Evolutionary conservation across 805 yeast species (phyloP), one percentile per base, ranked within the genome.

Genomic region (Zygotorulaspora danielsina): DNA sequence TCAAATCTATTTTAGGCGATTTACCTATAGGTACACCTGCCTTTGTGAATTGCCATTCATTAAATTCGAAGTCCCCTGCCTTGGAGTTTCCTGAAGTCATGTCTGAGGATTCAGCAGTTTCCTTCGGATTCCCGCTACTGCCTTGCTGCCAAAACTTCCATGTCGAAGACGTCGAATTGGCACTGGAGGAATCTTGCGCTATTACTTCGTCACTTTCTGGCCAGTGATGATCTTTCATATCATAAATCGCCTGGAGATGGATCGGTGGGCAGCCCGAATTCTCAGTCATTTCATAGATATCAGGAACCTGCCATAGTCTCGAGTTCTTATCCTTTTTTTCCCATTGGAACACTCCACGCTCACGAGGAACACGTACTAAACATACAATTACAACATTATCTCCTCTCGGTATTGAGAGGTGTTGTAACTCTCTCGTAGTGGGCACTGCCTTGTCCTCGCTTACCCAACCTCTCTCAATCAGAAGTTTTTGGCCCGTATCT

Each of bases 381-480:
- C 94, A 87, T 43, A 74, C 78, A 28, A 93, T 66, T 24, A 78
- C 78, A 27, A 85, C 83, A 41, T 64, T 63, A 32, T 51, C 41
- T 1, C 86, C 89, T 43, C 67, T 64, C 1, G 95, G 95, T 42
- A 82, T 56, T 1, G 94, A 79, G 43, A 84, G 67, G 58, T 84
- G 87, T 16, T 75, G 72, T 41, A 89, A 69, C 9, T 64, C 64
- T 76, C 84, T 51, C 49, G 69, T 49, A 41, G 71, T 43, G 70
- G 95, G 80, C n/a, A 66, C 60, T 2, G 67, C 59, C 64, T 76
- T 77, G 10, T 78, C 84, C 49, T 83, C 87, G 18, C 76, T 66
- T 32, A 93, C 78, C 95, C 97, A 93, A 11, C 98, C 98, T 49
- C 98, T 75, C 59, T 86, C 94, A 19, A 93, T 73, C 38, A 93